Evolutionary conservation across 345 rosid species (phyloP).

Genomic region (Pugionium dolabratum): DNA sequence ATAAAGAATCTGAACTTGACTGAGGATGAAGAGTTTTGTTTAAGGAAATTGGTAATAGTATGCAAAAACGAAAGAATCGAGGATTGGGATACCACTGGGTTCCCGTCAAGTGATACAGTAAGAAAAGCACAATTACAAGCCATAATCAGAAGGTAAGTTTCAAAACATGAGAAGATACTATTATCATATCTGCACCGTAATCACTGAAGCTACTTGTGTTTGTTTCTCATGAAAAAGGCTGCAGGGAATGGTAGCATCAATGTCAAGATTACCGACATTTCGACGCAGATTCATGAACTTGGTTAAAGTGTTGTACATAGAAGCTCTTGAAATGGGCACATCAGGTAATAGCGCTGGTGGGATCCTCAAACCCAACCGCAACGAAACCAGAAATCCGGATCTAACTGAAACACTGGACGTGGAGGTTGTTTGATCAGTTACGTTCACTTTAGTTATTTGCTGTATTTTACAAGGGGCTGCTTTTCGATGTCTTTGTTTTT

Average conservation of each 20-base stretch:
- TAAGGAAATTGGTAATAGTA: slow-evolving; percentile 52
- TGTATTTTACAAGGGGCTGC: too few relatives aligned
- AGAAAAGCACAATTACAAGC: slow-evolving; percentile 87
- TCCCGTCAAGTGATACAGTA: slow-evolving; percentile 57
- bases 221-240: slow-evolving; percentile 46
- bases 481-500: too few relatives aligned
- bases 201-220: not conserved
- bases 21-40: slow-evolving; percentile 57
- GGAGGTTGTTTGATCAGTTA: slow-evolving; percentile 24
- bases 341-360: slow-evolving; percentile 50
- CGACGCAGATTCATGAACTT: slow-evolving; percentile 64
- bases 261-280: slow-evolving; percentile 74
- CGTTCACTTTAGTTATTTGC: too few relatives aligned
- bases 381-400: not conserved
- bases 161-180: not conserved
- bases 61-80: slow-evolving; percentile 57
- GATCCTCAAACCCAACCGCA: slow-evolving; percentile 30
- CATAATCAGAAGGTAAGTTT: slow-evolving; percentile 68
- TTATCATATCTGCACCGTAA: not conserved
- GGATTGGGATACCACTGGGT: slow-evolving; percentile 63
- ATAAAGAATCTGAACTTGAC: slow-evolving; percentile 57
- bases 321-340: slow-evolving; percentile 55
- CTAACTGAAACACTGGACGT: slow-evolving; percentile 24
- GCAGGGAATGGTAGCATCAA: slow-evolving; percentile 72
- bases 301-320: slow-evolving; percentile 58